Base-by-base conservation (phyloP, 306 rosid species). In the Inga oerstediana region DNA sequence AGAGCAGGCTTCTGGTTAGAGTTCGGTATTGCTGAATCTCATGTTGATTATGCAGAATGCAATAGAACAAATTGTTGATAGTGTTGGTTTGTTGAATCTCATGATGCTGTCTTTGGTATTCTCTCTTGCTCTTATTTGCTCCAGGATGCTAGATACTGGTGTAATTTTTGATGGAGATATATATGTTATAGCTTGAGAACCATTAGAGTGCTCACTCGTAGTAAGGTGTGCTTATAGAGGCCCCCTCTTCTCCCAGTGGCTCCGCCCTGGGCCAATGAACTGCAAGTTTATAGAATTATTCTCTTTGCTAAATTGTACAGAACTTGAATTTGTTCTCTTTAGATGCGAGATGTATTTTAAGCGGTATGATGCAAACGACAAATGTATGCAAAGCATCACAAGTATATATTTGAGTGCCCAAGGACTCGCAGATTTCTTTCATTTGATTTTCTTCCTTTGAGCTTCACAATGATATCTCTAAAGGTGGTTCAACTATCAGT, bases 231-330 rank as follows among this genome's bases (percentile, higher is more conserved):
- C 85, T 72, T 68, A 48, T 37, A 22, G 82, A 75, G 64, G 64
- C 56, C 74, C 22, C 78, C 8, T 80, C 58, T 46, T 74, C 68
- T 79, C 66, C 81, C 85, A 81, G 58, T 78, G 85, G 67, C 77
- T 72, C 69, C 41, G 71, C 39, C 46, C 27, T 51, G 83, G 75
- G 82, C 78, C 79, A 59, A 61, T 79, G 85, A 75, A 71, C 51
- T 72, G 88, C 81, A 75, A 59, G 32, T 76, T 30, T 73, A 75
- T 12, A 41, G 79, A 72, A 84, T 15, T 80, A 67, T 67, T 78
- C 75, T 82, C 81, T 75, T 73, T 84, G 75, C 77, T 82, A 79
- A 76, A 79, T 37, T 85, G 88, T 88, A 85, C 88, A 88, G 88
- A 82, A 82, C 88, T 58, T 35, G 75, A 79, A 79, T 82, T 82